Conservation (phyloP, 495 filamentous ascomycete species). For the Amphirosellinia nigrospora region DNA sequence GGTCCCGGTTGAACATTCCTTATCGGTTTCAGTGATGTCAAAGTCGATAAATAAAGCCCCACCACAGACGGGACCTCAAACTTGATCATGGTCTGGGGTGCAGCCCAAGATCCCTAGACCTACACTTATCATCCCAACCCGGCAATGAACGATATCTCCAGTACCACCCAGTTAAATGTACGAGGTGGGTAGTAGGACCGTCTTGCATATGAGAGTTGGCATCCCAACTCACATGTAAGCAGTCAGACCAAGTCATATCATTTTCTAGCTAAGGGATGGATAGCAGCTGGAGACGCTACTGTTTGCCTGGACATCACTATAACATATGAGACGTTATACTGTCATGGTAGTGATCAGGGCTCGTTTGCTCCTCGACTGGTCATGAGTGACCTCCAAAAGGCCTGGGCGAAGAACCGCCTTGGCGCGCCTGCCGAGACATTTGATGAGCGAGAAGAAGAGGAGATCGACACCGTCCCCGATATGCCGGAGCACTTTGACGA, state of each 20-base stretch:
- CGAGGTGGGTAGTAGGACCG: neutral
- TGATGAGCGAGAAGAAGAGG: conserved; percentile 60
- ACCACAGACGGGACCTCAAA: conserved; percentile 5
- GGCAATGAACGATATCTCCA: neutral
- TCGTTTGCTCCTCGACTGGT: conserved; percentile 24
- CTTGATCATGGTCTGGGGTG: neutral
- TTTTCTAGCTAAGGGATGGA: conserved; percentile 14
- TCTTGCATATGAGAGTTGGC: conserved; percentile 15
- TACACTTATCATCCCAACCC: neutral
- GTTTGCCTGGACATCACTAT: neutral
- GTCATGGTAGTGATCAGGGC: conserved; percentile 23
- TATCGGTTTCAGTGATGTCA: conserved; percentile 22
- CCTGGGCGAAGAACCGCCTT: conserved; percentile 82
- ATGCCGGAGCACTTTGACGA: conserved; percentile 61
- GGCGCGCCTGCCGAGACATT: conserved; percentile 60
- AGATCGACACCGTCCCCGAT: conserved; percentile 49
- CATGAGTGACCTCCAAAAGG: conserved; percentile 89
- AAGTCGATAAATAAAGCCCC: conserved; percentile 18
- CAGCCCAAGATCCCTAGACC: neutral
- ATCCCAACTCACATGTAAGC: conserved; percentile 12
- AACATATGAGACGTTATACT: conserved; percentile 15
- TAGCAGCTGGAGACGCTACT: conserved; percentile 1
- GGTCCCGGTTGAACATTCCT: conserved; percentile 17
- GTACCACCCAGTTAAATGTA: conserved; percentile 4
- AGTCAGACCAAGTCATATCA: too few relatives aligned